Evolutionary conservation across 2,329 filamentous ascomycete species (phyloP), one percentile per base, ranked within the genome.

Genomic region (Calonectria hongkongensis): DNA sequence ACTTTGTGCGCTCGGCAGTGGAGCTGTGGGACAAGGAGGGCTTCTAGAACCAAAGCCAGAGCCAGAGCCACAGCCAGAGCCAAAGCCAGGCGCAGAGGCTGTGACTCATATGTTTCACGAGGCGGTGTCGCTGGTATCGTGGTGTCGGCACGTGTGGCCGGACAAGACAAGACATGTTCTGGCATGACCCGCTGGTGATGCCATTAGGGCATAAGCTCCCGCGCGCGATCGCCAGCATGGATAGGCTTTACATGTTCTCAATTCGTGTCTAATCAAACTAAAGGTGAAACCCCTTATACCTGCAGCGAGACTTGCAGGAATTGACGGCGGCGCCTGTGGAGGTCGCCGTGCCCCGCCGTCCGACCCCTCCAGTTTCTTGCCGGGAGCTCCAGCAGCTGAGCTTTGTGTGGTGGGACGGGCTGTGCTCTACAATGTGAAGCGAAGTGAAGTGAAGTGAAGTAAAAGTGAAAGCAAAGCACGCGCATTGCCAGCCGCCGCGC

Each of bases 351-450:
- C 70, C 64, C 70, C 70, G 70, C 64, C 51, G 47, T 15, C 27
- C 63, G 30, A 71, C 70, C 70, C 70, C 70, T 66, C 70, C 70
- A 68, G 70, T 71, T 70, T 71, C 68, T 30, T 30, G 21, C 33
- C n/a, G 30, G 33, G 39, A 65, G 68, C 56, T 70, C 41, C 33
- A 15, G 39, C 64, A 25, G 39, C 64, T 21, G 39, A 66, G 48
- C 47, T 66, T 21, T 21, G 21, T 39, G 25, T 15, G 56, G 54
- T 18, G 36, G n/a, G n/a, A 41, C 43, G 43, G 30, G 41, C 33
- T 16, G 21, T 13, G n/a, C 54, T 39, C 21, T 13, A 8, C n/a
- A 4, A 12, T 21, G 30, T 25, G 30, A 21, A 21, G 21, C 21
- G 21, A 21, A 21, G 21, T 21, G 21, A 21, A 21, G 21, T 21